These are phyloP conservation scores for Amanita subjunquillea DNA, from an alignment of 768 basidiomycete genomes.

Conservation along the genomic window DNA sequence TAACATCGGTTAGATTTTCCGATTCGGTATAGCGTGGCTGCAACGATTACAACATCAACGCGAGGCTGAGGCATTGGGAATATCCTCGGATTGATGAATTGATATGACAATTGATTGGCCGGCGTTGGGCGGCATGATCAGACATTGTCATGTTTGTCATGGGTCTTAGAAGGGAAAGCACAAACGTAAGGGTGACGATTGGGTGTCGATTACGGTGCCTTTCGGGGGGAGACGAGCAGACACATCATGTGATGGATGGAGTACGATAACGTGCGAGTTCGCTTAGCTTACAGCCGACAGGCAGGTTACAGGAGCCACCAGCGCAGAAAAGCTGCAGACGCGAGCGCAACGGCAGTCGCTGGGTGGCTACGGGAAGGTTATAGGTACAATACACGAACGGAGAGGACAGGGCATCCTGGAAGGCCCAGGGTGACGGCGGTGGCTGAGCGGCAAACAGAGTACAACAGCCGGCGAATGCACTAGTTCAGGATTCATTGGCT, in stretches of 20 bases:
- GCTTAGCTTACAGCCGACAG: neutral
- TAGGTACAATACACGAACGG: neutral
- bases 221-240: neutral
- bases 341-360: neutral
- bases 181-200: neutral
- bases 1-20: neutral
- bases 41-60: neutral
- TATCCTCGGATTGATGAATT: neutral
- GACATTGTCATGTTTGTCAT: neutral
- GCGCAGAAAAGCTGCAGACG: no score
- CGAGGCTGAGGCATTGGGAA: neutral
- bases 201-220: neutral
- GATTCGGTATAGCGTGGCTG: neutral
- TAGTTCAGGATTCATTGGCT: constrained; percentile 30
- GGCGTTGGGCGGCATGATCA: constrained; percentile 1
- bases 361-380: neutral
- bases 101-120: neutral
- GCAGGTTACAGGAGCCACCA: neutral
- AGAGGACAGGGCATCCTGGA: neutral
- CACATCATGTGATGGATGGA: constrained; percentile 1
- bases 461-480: constrained; percentile 13
- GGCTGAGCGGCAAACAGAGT: constrained; percentile 18
- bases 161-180: neutral
- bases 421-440: constrained; percentile 12
- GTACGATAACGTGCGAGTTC: neutral